Evolutionary conservation across 1,139 yeast genomes (phyloP), one percentile per base, ranked within the genome.

Genomic region (Pichia sp.): DNA sequence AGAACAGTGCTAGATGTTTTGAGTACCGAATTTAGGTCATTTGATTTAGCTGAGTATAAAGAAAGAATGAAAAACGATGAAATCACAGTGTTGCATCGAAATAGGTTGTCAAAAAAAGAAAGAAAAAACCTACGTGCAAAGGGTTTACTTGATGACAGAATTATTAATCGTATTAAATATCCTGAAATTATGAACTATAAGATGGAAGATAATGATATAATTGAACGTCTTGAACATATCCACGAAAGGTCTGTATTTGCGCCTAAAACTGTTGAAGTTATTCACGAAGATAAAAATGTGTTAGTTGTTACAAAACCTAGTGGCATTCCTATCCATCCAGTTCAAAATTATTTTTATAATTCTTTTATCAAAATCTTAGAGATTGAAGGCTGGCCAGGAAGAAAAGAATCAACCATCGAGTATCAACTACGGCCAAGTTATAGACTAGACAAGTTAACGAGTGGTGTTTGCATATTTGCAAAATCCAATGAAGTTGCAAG

Each of bases 311-410:
- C 82, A 61, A 86, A 86, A 59, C 95, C 95, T 0, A 68, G 78
- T 11, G 95, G 95, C 0, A 68, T 85, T 0, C 94, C 95, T 0
- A 81, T 86, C 1, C 95, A 86, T 63, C 95, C 95, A 0, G 78
- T 86, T 0, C 87, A 88, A 4, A 74, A 74, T 47, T 85, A 78
- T 59, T 67, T 68, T 52, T 73, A 72, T 56, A 84, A 86, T 58
- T 72, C 87, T 0, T 60, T 85, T 23, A 76, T 82, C 0, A 87
- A 83, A 60, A 69, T 82, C 0, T 54, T 83, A 46, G 74, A 76
- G 52, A 56, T 61, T 22, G 77, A 77, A 43, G 55, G 51, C 2
- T 50, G 51, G 51, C 34, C 23, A n/a, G 47, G 47, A n/a, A 23
- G 39, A 13, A 23, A 42, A 8, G 35, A 16, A 12, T n/a, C 29